These are phyloP conservation scores for Trypanosoma lewisi DNA, from an alignment of 208 protist genomes.

Conservation along the genomic window DNA sequence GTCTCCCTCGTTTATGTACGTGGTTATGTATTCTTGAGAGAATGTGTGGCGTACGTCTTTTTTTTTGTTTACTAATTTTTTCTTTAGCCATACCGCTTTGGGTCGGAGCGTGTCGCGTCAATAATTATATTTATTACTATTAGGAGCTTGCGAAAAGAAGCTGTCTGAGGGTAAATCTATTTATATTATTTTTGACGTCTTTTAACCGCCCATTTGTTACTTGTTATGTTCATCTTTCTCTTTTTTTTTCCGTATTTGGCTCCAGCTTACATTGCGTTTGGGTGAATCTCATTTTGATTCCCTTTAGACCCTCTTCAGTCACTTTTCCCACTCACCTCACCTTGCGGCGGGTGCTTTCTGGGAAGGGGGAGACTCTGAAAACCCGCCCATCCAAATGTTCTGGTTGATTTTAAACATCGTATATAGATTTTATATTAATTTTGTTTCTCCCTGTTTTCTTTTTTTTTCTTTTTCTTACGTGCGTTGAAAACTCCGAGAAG, in stretches of 20 bases:
- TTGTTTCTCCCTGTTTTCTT: constrained; percentile 2
- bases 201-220: too few relatives aligned
- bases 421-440: neutral
- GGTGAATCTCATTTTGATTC: neutral
- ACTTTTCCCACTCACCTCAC: neutral
- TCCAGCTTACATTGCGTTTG: neutral
- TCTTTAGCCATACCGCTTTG: neutral
- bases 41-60: too few relatives aligned
- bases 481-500: too few relatives aligned
- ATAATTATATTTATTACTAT: too few relatives aligned
- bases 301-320: neutral
- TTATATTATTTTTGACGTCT: too few relatives aligned
- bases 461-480: constrained; percentile 18
- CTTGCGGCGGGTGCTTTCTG: neutral
- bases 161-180: too few relatives aligned
- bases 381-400: too few relatives aligned
- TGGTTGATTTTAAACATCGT: too few relatives aligned
- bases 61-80: neutral
- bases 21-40: neutral
- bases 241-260: neutral
- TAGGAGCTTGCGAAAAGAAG: too few relatives aligned
- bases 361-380: too few relatives aligned
- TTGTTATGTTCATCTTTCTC: neutral
- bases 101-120: neutral
- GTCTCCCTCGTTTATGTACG: neutral